Evolutionary conservation across 2,329 filamentous ascomycete genomes (phyloP).

Genomic region (Cadophora malorum): DNA sequence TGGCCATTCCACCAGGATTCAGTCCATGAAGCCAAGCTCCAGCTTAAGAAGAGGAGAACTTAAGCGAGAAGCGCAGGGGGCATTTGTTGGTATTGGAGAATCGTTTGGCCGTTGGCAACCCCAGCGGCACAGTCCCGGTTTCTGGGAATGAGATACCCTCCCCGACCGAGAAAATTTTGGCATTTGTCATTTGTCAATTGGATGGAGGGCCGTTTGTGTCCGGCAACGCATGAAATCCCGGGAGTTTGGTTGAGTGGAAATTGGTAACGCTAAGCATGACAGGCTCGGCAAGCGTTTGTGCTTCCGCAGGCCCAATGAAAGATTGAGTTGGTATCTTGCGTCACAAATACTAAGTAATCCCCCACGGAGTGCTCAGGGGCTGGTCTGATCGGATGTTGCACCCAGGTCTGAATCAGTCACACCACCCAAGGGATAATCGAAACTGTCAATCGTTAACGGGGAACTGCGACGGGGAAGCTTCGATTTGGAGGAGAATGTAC

Average conservation of each 20-base stretch:
- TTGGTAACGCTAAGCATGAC: background rate
- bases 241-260: conserved; percentile 16
- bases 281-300: background rate
- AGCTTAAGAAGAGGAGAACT: conserved; percentile 1
- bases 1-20: background rate
- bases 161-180: background rate
- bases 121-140: background rate
- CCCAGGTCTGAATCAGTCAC: background rate
- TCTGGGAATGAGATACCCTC: background rate
- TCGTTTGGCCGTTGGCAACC: background rate
- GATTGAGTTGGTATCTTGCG: background rate
- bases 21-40: background rate
- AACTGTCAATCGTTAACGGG: background rate
- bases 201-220: background rate
- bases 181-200: background rate
- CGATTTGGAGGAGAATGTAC: too few relatives aligned
- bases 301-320: conserved; percentile 6
- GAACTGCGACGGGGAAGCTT: too few relatives aligned
- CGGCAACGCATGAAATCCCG: conserved; percentile 17
- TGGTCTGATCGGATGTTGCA: conserved; percentile 4
- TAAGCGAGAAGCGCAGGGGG: background rate
- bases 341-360: background rate
- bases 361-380: background rate
- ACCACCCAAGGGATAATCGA: background rate
- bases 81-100: conserved; percentile 2